A percentile compares a stretch with the other conserved stretches of the same genome.
Evolutionary conservation across 257 asterid species (phyloP).

Genomic region (Solanum pimpinellifolium): DNA sequence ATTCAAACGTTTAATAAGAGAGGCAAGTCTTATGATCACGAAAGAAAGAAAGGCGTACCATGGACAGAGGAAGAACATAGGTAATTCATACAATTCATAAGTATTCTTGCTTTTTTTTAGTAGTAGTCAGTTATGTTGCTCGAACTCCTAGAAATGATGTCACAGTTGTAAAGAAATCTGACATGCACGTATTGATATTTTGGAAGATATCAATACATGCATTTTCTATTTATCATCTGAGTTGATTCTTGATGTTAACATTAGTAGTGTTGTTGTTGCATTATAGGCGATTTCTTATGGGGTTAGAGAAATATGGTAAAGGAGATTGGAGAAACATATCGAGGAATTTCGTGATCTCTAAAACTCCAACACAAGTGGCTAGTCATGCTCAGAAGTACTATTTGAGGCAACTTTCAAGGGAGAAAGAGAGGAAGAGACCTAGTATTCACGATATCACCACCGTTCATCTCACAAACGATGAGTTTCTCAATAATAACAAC

Average conservation of each 20-base stretch:
- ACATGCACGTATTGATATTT: background rate
- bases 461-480: conserved; percentile 12
- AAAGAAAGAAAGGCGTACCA: conserved; percentile 64
- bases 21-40: conserved; percentile 42
- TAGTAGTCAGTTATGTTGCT: background rate
- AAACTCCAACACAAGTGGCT: conserved; percentile 81
- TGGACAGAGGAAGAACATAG: conserved; percentile 94
- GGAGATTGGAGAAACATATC: conserved; percentile 87
- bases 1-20: conserved; percentile 40
- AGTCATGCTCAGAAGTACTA: conserved; percentile 91
- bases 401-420: conserved; percentile 50
- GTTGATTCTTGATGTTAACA: background rate
- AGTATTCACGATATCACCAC: conserved; percentile 83
- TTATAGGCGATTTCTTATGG: conserved; percentile 51
- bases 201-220: background rate
- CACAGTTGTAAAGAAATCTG: background rate
- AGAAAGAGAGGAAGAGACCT: conserved; percentile 64
- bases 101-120: background rate
- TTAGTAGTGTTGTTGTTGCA: background rate
- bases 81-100: conserved; percentile 6
- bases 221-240: background rate
- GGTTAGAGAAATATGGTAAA: conserved; percentile 60
- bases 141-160: background rate
- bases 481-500: conserved; percentile 5
- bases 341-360: conserved; percentile 55